Evolutionary conservation across 2,329 filamentous ascomycete species (phyloP), one percentile per base, ranked within the genome.

Genomic region (Cryoendolithus antarcticus): DNA sequence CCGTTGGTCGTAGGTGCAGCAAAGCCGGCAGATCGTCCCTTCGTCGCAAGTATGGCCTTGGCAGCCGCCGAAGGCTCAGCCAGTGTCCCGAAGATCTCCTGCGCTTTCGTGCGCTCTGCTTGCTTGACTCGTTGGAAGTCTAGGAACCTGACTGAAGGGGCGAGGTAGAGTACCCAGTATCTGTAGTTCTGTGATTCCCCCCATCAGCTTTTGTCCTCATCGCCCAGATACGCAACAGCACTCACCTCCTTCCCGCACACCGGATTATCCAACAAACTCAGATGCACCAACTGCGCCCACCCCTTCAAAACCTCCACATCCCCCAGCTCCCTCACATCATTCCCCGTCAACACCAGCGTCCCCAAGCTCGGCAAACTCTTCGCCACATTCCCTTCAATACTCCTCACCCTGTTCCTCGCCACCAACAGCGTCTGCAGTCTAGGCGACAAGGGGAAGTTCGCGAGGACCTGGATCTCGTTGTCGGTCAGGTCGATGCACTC

Each of bases 401-500:
- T 76, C 42, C 79, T 70, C 57, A 98, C 73, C 51, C 91, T 81
- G 65, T 98, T 98, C 48, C 86, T 80, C 39, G 86, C 86, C 39
- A 94, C 75, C 35, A 98, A 77, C 32, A 98, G 75, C 12, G 86
- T 93, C 52, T 77, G 82, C 54, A 96, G 71, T 51, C 91, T 82
- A 34, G 86, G 88, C 40, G 83, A 89, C 37, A 93, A 77, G 3
- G 91, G 91, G 61, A 98, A 94, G 67, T 95, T 95, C 49, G 80
- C 81, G 47, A 98, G 75, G 36, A 81, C 71, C 52, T 84, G 77
- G 56, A 98, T 89, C 64, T 95, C 88, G 63, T 98, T 98, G 71
- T 98, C 91, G 63, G 91, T 96, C 56, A 98, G 80, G 67, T 98
- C 91, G 71, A 98, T 93, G 49, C 85, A 80, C 69, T 96, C 91